Percentiles rank a stretch among this genome's conserved stretches.
phyloP scores from a whole-genome alignment of 371 early-diverging fungal genomes.

The Chytridium lagenaria region DNA sequence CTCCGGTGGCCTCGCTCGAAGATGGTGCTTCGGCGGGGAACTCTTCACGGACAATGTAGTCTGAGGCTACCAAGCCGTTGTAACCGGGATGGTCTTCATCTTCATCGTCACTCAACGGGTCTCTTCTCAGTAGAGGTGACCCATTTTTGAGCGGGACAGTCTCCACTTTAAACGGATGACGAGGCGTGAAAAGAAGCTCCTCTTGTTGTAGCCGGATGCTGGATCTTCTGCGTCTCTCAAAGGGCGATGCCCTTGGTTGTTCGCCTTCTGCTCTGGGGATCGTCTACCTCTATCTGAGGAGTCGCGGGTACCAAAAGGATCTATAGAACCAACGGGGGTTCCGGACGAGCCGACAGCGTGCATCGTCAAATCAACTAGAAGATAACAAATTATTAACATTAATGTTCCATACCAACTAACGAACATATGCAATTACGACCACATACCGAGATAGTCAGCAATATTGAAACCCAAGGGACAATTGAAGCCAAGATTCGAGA shows the following conservation, averaged over 20 bases:
- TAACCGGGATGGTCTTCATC: background rate
- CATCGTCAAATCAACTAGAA: constrained; percentile 53
- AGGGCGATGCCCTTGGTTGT: background rate
- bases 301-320: background rate
- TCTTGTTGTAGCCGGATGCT: constrained; percentile 37
- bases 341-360: constrained; percentile 27
- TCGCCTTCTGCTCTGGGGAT: background rate
- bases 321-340: background rate
- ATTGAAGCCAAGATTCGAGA: constrained; percentile 38
- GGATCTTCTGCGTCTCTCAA: background rate
- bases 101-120: constrained; percentile 4
- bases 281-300: background rate
- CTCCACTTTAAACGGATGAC: background rate
- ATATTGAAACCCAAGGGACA: constrained; percentile 94
- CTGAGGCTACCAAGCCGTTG: background rate
- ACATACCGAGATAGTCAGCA: constrained; percentile 78
- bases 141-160: background rate
- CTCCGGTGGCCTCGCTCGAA: background rate
- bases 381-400: background rate
- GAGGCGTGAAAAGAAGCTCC: constrained; percentile 33
- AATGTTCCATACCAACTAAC: background rate
- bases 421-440: background rate
- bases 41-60: background rate
- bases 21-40: background rate
- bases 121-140: background rate